Conservation (phyloP, 164 flowering plant genomes). For the Litsea cubeba region DNA sequence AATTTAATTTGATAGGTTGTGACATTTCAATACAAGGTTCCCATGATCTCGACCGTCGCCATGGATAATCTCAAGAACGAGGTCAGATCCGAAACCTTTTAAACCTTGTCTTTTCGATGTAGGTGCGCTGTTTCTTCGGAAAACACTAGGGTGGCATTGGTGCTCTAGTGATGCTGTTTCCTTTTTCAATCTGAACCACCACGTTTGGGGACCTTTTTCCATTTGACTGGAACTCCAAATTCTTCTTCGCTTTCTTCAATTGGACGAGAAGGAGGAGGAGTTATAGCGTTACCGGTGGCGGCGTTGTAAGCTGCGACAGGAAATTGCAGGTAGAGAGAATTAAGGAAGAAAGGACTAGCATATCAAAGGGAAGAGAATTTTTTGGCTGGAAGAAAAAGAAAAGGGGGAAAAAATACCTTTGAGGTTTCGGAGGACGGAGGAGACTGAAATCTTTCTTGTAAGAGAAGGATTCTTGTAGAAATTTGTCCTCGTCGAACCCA, state of each 20-base stretch:
- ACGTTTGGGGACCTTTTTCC: slow-evolving; percentile 29
- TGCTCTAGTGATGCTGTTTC: neutral
- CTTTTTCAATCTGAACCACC: slow-evolving; percentile 10
- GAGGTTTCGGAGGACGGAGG: slow-evolving; percentile 75
- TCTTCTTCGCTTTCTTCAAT: slow-evolving; percentile 18
- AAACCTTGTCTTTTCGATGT: slow-evolving; percentile 50
- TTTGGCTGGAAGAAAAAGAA: too few species aligned
- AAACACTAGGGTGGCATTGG: neutral
- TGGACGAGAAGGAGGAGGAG: slow-evolving; percentile 14
- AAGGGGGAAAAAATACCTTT: slow-evolving; percentile 23
- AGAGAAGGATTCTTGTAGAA: slow-evolving; percentile 69
- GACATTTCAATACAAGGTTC: too few species aligned
- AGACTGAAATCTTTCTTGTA: slow-evolving; percentile 57
- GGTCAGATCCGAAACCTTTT: too few species aligned
- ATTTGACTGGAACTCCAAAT: neutral
- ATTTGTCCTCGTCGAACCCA: slow-evolving; percentile 50
- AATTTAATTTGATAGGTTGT: too few species aligned
- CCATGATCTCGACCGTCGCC: too few species aligned
- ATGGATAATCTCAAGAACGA: too few species aligned
- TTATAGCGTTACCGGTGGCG: slow-evolving; percentile 41
- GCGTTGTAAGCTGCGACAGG: slow-evolving; percentile 51
- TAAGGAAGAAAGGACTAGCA: neutral
- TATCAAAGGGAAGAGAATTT: too few species aligned
- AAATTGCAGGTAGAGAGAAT: neutral
- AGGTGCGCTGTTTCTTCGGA: slow-evolving; percentile 32